Evolutionary conservation across 1,284 basidiomycete genomes (phyloP).

Genomic region (Pseudozyma sp.): DNA sequence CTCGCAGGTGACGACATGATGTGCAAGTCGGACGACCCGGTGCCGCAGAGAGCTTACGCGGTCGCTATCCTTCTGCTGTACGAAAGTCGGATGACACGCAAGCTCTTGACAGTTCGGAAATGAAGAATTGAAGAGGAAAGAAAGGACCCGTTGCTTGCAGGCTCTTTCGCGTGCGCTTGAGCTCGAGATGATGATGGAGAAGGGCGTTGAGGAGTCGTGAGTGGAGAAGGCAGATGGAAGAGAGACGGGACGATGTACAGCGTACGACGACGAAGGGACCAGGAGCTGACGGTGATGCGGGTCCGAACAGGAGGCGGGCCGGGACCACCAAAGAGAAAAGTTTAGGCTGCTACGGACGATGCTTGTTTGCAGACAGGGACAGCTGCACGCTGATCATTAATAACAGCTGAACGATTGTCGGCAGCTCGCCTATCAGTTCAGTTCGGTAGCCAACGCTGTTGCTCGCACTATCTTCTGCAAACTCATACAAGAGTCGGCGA

Average conservation of each 20-base stretch:
- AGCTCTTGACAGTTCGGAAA: too few relatives aligned
- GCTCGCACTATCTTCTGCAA: background rate
- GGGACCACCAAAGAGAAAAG: background rate
- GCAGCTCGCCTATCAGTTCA: constrained; percentile 1
- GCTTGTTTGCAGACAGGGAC: background rate
- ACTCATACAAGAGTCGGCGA: background rate
- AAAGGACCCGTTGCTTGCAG: too few relatives aligned
- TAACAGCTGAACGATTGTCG: constrained; percentile 1
- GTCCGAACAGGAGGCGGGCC: too few relatives aligned
- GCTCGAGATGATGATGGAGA: background rate
- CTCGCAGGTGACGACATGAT: constrained; percentile 31
- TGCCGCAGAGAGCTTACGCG: background rate
- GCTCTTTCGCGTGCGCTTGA: too few relatives aligned
- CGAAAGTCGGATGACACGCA: too few relatives aligned
- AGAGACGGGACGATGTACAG: background rate
- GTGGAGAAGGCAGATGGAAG: constrained; percentile 1
- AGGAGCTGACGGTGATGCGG: too few relatives aligned
- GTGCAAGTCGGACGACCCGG: background rate
- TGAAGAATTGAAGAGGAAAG: too few relatives aligned
- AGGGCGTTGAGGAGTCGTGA: constrained; percentile 3
- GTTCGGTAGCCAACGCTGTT: background rate
- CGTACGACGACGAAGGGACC: too few relatives aligned
- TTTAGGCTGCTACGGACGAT: background rate
- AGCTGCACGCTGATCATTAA: constrained; percentile 4
- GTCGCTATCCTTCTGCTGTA: too few relatives aligned